Evolutionary conservation across 2,329 filamentous ascomycete species (phyloP).

Genomic region (Fusarium haematococcum): DNA sequence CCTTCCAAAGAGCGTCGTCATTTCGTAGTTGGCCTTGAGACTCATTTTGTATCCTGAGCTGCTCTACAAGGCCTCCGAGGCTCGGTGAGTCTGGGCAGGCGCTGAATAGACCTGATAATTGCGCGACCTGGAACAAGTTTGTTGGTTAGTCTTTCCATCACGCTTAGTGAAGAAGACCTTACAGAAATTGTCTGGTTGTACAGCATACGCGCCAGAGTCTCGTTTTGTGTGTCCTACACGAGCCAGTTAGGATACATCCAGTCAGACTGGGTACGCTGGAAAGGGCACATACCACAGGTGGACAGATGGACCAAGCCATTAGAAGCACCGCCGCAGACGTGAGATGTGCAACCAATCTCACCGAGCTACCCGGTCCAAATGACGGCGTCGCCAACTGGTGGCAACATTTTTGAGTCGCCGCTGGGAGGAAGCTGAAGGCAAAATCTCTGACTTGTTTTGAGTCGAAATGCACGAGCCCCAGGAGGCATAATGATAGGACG

Average conservation of each 20-base stretch:
- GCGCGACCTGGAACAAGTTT: background rate
- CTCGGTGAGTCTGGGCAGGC: background rate
- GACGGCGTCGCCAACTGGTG: background rate
- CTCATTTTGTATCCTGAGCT: background rate
- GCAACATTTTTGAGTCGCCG: slow-evolving; percentile 2
- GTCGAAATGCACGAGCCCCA: background rate
- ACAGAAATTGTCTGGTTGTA: background rate
- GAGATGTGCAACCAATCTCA: background rate
- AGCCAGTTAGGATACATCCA: background rate
- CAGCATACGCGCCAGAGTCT: background rate
- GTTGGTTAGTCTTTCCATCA: background rate
- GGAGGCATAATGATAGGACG: background rate
- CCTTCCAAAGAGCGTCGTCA: background rate
- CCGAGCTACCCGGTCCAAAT: background rate
- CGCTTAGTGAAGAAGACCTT: background rate
- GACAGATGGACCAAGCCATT: slow-evolving; percentile 12
- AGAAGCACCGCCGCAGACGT: background rate
- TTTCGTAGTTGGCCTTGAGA: background rate
- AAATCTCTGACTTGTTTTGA: background rate
- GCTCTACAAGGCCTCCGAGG: background rate
- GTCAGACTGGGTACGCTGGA: background rate
- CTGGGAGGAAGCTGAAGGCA: background rate
- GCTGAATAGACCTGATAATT: background rate
- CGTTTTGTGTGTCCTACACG: background rate
- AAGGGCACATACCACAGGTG: background rate